Evolutionary conservation across 495 filamentous ascomycete genomes (phyloP), one percentile per base, ranked within the genome.

Genomic region (Patellaria atrata): DNA sequence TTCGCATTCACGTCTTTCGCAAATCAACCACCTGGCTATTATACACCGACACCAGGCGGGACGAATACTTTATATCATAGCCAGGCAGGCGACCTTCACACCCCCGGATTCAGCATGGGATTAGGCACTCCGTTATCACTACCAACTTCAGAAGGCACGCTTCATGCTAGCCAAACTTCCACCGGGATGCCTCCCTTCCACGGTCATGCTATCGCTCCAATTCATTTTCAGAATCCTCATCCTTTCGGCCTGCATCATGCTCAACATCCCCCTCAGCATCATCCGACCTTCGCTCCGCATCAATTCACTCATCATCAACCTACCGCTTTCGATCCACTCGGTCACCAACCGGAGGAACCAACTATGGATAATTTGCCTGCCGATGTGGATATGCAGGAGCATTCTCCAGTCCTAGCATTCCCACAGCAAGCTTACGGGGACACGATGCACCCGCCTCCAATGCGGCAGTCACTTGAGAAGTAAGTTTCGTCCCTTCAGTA

Each of bases 51-150:
- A 1, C 82, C 84, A 2, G 79, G 78, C 20, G 82, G 79, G n/a
- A 74, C 77, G 27, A 85, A 80, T 46, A 75, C 79, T 2, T 52
- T 83, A 27, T 91, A 82, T 41, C 84, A 89, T 53, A 73, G 64
- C 38, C 79, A 85, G 53, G 79, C 83, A 16, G 82, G 87, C 20
- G 89, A 94, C 52, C 67, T 94, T 18, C 87, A 93, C 47, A 93
- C 87, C 3, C 86, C 87, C 7, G 73, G 72, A 13, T 64, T 83
- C 35, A 51, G 48, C 3, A 66, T 81, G 47, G 78, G 78, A 28
- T 62, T 93, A 37, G 78, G 74, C n/a, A 91, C 82, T 5, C 85
- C 89, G 4, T 59, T 94, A 13, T 89, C 84, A 10, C 62, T 93
- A 40, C 69, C 82, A 2, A 80, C 74, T 13, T 68, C 78, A 4